Base-by-base conservation (phyloP, 139 green algal species). In the Micromonas commoda region DNA sequence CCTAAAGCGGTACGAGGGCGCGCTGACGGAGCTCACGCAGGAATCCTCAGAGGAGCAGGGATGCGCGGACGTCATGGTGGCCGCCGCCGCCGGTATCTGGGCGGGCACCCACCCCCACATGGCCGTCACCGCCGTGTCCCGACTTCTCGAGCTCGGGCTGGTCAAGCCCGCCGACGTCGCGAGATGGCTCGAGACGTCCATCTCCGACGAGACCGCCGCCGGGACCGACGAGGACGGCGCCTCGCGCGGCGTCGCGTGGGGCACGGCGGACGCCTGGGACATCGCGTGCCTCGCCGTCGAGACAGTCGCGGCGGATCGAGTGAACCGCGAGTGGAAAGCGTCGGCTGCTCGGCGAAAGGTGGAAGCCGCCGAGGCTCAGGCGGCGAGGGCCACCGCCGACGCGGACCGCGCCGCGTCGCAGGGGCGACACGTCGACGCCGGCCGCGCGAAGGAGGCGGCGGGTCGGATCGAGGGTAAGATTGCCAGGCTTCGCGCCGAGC, bases 1-100 rank as follows among this genome's bases (percentile, higher is more conserved):
- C 16, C 53, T 78, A 9, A 68, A 67, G 31, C 53, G 71, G 45
- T 78, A 78, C 71, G 54, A 60, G 6, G 6, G 19, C n/a, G 21
- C 53, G 71, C 28, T 78, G 2, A 32, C 24, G 4, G 28, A 68
- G 28, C 28, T 78, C 33, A 37, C 38, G 19, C 20, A 54, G 33
- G 33, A 54, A 31, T 35, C 65, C 2, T 65, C 54, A 24, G 66
- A 73, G 53, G 53, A 51, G 9, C 34, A 16, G 35, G 3, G 71
- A 68, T n/a, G 52, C n/a, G 67, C n/a, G 67, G 45, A 67, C 23
- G 54, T 51, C 52, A 9, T 53, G 19, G 54, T 78, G 1, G 53
- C 33, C 6, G 71, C 34, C 21, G 39, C 69, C 24, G 69, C 34
- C 3, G 38, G 69, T 3, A 35, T 78, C 0, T 78, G 71, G 71